Evolutionary conservation across 73 alveolate species (phyloP).

Genomic region (Symbiodinium pilosum): DNA sequence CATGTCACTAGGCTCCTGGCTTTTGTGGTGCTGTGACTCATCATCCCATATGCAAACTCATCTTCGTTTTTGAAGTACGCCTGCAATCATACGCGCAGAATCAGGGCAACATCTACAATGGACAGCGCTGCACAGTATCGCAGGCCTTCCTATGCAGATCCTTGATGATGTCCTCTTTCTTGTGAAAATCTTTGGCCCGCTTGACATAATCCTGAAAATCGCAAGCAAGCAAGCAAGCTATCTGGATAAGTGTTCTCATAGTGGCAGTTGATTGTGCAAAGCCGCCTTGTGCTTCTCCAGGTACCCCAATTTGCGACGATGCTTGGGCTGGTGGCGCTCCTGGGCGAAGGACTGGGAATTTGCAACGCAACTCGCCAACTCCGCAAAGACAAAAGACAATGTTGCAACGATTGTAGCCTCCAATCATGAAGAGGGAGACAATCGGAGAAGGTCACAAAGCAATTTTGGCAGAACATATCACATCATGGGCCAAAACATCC

Average conservation of each 20-base stretch:
- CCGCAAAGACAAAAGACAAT: background rate
- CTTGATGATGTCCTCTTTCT: constrained; percentile 38
- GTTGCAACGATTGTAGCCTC: background rate
- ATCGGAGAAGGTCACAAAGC: too few relatives aligned
- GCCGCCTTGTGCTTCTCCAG: constrained; percentile 90
- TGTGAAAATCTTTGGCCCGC: constrained; percentile 90
- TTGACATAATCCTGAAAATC: constrained; percentile 81
- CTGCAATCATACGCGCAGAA: background rate
- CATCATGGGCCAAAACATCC: too few relatives aligned
- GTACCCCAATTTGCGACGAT: constrained; percentile 53
- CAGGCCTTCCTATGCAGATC: constrained; percentile 47
- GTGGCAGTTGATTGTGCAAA: too few relatives aligned
- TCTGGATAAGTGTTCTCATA: too few relatives aligned
- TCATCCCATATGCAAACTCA: constrained; percentile 45
- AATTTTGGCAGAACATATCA: too few relatives aligned
- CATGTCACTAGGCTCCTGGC: too few relatives aligned
- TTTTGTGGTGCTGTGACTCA: constrained; percentile 18
- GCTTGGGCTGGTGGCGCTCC: constrained; percentile 79
- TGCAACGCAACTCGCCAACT: background rate
- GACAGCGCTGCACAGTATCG: background rate
- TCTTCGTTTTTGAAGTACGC: constrained; percentile 82
- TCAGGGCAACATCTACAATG: background rate
- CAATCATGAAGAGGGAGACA: too few relatives aligned
- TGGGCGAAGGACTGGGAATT: background rate
- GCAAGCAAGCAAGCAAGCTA: background rate